Evolutionary conservation across 768 basidiomycete genomes (phyloP).

Genomic region (Tylopilus plumbeoviolaceoides): DNA sequence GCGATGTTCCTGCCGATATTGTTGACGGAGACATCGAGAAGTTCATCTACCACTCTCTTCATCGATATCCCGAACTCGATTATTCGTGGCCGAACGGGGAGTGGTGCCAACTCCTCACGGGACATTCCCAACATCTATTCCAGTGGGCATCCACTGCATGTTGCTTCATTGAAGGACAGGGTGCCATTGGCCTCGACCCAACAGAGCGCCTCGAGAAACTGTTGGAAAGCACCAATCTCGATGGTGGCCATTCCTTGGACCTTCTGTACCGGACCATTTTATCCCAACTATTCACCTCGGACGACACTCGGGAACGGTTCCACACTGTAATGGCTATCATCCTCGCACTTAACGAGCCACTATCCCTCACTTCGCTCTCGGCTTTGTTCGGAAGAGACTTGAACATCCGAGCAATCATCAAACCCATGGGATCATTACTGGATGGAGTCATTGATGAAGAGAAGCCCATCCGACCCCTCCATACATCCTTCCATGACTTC

Average conservation of each 20-base stretch:
- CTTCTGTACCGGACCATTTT: not conserved
- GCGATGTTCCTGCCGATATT: not conserved
- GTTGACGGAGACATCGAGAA: not conserved
- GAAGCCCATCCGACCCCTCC: not conserved
- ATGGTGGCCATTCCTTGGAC: not conserved
- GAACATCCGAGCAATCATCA: not conserved
- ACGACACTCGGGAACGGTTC: too few species aligned
- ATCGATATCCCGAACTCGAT: not conserved
- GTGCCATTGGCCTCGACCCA: too few species aligned
- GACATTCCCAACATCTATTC: constrained; percentile 25
- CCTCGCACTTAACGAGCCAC: too few species aligned
- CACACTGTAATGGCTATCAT: too few species aligned
- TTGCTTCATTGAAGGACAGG: too few species aligned
- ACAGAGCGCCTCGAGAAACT: too few species aligned
- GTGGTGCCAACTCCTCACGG: constrained; percentile 14
- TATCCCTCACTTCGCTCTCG: too few species aligned
- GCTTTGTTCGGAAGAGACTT: not conserved
- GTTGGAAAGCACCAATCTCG: too few species aligned
- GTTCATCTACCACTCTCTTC: constrained; percentile 1
- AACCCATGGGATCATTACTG: not conserved
- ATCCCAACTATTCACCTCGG: not conserved
- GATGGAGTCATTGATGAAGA: not conserved
- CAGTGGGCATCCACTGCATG: constrained; percentile 12
- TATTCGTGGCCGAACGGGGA: constrained; percentile 4
- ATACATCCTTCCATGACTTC: not conserved